A percentile compares a stretch with the other conserved stretches of the same genome.
Evolutionary conservation across 2,329 filamentous ascomycete genomes (phyloP).

Genomic region (Trichoderma aggressivum): DNA sequence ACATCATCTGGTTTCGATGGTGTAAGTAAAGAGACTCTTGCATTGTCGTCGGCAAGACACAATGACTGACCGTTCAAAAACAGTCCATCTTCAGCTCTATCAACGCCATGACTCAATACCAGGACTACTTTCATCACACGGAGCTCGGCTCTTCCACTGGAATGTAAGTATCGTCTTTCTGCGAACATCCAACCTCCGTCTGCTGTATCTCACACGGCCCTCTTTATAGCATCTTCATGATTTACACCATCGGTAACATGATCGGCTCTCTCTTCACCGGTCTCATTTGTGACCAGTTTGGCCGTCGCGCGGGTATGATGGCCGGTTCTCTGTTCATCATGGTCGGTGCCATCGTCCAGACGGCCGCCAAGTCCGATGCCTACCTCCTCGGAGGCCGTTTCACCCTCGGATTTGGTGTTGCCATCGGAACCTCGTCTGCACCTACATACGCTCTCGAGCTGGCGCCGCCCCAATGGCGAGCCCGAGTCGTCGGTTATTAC

Average conservation of each 20-base stretch:
- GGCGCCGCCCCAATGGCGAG: constrained; percentile 52
- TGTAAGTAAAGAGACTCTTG: constrained; percentile 22
- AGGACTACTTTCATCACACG: constrained; percentile 28
- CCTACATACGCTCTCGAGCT: constrained; percentile 46
- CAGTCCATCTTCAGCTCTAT: constrained; percentile 32
- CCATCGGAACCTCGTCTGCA: constrained; percentile 39
- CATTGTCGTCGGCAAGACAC: neutral
- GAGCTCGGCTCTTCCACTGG: constrained; percentile 31
- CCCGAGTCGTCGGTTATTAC: constrained; percentile 39
- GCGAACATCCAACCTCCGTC: neutral
- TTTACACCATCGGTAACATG: constrained; percentile 45
- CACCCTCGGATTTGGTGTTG: constrained; percentile 51
- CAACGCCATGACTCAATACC: constrained; percentile 32
- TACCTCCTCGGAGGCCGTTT: constrained; percentile 51
- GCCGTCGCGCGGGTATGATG: constrained; percentile 42
- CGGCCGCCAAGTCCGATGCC: constrained; percentile 33
- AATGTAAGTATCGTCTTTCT: constrained; percentile 22
- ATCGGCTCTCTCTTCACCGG: constrained; percentile 39
- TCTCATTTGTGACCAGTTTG: constrained; percentile 40
- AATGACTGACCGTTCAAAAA: neutral
- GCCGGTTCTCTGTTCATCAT: constrained; percentile 39
- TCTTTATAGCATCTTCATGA: constrained; percentile 37
- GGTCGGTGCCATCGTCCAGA: constrained; percentile 39
- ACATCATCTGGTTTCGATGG: constrained; percentile 39
- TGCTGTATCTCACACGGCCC: neutral